Conservation (phyloP, 192 early-diverging fungal species). For the Coemansia sp. region DNA sequence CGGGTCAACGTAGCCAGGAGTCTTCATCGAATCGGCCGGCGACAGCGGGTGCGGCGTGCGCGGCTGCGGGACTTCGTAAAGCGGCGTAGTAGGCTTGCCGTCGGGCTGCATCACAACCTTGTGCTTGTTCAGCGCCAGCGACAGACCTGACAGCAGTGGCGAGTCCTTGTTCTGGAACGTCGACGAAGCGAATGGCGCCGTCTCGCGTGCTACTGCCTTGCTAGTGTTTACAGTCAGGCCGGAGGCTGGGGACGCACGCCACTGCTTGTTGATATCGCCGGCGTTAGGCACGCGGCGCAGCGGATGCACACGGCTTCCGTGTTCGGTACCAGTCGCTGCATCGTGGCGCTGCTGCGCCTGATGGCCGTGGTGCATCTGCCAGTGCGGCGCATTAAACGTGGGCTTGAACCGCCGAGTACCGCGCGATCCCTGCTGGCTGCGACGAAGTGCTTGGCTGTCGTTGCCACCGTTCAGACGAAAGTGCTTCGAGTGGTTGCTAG, state of each 20-base stretch:
- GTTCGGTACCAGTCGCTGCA: neutral
- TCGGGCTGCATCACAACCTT: constrained; percentile 10
- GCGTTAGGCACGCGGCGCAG: constrained; percentile 46
- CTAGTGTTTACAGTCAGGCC: constrained; percentile 18
- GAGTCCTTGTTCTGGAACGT: constrained; percentile 49
- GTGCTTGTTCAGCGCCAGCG: constrained; percentile 49
- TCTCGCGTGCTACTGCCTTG: constrained; percentile 20
- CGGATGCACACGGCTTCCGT: constrained; percentile 26
- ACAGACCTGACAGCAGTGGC: constrained; percentile 44
- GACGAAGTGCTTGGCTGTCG: constrained; percentile 20
- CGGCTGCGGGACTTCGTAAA: constrained; percentile 36
- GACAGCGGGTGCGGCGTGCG: constrained; percentile 50
- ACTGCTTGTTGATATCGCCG: constrained; percentile 49
- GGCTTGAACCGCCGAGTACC: constrained; percentile 32
- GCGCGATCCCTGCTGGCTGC: constrained; percentile 44
- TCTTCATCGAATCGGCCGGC: constrained; percentile 50
- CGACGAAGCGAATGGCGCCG: constrained; percentile 30
- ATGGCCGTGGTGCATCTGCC: constrained; percentile 45
- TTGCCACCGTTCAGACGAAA: constrained; percentile 27
- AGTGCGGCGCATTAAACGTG: constrained; percentile 35
- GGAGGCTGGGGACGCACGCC: constrained; percentile 33
- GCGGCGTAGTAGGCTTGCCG: constrained; percentile 20
- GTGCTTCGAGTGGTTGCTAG: constrained; percentile 20
- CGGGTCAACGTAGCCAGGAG: constrained; percentile 50
- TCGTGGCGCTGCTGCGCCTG: constrained; percentile 25